These are phyloP conservation scores for Venturia pyrina DNA, from an alignment of 2,329 filamentous ascomycete species.

Conservation along the genomic window DNA sequence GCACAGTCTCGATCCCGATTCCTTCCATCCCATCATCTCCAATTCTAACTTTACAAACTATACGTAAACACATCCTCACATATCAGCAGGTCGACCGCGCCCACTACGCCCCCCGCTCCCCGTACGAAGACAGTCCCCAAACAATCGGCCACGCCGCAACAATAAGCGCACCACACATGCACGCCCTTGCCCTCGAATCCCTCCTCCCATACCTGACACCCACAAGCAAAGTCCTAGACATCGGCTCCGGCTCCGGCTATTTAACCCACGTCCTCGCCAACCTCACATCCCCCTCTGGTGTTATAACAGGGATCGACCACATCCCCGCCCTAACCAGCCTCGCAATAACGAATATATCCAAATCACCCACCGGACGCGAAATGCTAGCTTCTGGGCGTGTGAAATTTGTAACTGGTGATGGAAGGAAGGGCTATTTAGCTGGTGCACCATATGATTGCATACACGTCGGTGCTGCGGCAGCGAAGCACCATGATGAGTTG, in stretches of 20 bases:
- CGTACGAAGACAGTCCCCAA: conserved; percentile 68
- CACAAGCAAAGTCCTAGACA: conserved; percentile 38
- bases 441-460: conserved; percentile 74
- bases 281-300: conserved; percentile 46
- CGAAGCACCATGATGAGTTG: conserved; percentile 59
- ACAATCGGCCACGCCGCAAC: conserved; percentile 57
- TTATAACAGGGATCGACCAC: conserved; percentile 40
- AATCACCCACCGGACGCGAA: conserved; percentile 35
- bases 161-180: conserved; percentile 66
- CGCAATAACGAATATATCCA: conserved; percentile 31
- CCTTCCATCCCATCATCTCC: background rate
- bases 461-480: conserved; percentile 84
- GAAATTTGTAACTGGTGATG: conserved; percentile 64
- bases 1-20: too few species aligned
- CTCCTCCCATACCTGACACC: conserved; percentile 49
- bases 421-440: conserved; percentile 34
- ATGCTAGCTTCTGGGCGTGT: conserved; percentile 56
- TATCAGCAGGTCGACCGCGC: conserved; percentile 68
- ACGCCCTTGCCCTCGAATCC: conserved; percentile 54
- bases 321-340: conserved; percentile 37
- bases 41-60: background rate
- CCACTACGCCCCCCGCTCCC: conserved; percentile 61
- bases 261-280: conserved; percentile 82
- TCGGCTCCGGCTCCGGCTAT: conserved; percentile 51
- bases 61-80: conserved; percentile 9